Conservation (phyloP, 1,139 yeast genomes). For the Candida smagusa region DNA sequence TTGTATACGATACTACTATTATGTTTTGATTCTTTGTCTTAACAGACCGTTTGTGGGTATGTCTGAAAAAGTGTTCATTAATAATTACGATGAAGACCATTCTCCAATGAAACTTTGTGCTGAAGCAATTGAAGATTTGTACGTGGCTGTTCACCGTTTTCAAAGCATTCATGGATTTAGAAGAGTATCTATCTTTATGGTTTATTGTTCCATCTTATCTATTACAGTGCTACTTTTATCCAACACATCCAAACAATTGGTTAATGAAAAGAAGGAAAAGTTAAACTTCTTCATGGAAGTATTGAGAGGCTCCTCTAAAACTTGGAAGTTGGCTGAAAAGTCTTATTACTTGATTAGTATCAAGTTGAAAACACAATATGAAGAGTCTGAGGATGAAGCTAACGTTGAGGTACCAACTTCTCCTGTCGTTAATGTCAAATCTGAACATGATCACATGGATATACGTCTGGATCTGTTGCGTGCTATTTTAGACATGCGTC, state of each 20-base stretch:
- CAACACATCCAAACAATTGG: constrained; percentile 25
- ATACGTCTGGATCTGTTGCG: too few relatives aligned
- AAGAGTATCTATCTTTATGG: constrained; percentile 45
- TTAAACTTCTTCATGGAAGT: constrained; percentile 39
- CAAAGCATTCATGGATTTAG: constrained; percentile 39
- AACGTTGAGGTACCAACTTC: constrained; percentile 5
- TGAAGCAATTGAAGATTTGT: constrained; percentile 42
- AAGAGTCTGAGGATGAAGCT: constrained; percentile 9
- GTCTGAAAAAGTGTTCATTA: constrained; percentile 4
- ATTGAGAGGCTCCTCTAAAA: constrained; percentile 36
- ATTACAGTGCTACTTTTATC: constrained; percentile 44
- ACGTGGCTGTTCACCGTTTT: constrained; percentile 35
- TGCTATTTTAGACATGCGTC: too few relatives aligned
- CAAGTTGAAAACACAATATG: constrained; percentile 25
- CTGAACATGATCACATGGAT: too few relatives aligned
- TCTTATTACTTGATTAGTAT: constrained; percentile 40
- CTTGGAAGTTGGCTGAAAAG: constrained; percentile 51
- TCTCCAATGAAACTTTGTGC: constrained; percentile 27
- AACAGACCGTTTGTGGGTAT: constrained; percentile 56
- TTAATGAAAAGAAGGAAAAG: constrained; percentile 25
- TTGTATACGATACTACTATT: constrained; percentile 56
- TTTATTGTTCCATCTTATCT: constrained; percentile 46
- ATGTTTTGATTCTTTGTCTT: constrained; percentile 52
- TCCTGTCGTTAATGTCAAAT: not conserved
- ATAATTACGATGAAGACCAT: constrained; percentile 6